phyloP scores from a whole-genome alignment of 768 basidiomycete genomes.

The Gyrodon lividus region DNA sequence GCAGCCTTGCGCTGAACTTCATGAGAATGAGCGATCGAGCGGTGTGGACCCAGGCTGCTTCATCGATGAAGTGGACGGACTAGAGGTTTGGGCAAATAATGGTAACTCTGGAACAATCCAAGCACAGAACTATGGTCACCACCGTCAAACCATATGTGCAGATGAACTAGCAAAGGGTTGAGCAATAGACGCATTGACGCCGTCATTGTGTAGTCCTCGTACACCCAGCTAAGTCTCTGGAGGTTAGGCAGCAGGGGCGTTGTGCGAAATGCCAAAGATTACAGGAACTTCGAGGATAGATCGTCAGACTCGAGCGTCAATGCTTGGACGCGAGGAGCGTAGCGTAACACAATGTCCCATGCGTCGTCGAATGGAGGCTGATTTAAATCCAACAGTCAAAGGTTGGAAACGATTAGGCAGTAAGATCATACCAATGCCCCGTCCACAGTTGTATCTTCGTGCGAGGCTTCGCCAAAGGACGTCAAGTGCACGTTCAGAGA shows the following conservation, averaged over 20 bases:
- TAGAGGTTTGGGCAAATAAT: constrained; percentile 7
- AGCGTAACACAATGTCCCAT: constrained; percentile 1
- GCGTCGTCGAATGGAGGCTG: constrained; percentile 8
- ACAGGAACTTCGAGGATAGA: constrained; percentile 1
- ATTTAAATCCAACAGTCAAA: background rate
- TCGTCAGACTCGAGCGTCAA: background rate
- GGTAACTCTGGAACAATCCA: constrained; percentile 5
- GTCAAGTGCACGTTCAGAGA: constrained; percentile 17
- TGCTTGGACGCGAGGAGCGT: constrained; percentile 9
- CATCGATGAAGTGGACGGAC: constrained; percentile 2
- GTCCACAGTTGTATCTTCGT: too few species aligned
- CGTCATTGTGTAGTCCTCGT: background rate
- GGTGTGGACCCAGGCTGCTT: constrained; percentile 1
- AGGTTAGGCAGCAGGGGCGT: constrained; percentile 13
- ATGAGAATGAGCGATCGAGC: background rate
- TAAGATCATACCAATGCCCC: constrained; percentile 1
- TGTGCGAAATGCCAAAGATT: constrained; percentile 1
- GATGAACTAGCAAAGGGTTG: constrained; percentile 6
- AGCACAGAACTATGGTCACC: background rate
- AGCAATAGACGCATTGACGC: constrained; percentile 8
- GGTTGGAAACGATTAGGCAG: background rate
- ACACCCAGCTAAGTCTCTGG: background rate
- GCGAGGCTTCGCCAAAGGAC: constrained; percentile 14
- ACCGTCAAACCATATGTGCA: background rate
- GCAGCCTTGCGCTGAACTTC: background rate